Evolutionary conservation across 768 basidiomycete species (phyloP).

Genomic region (Amanita muscaria): DNA sequence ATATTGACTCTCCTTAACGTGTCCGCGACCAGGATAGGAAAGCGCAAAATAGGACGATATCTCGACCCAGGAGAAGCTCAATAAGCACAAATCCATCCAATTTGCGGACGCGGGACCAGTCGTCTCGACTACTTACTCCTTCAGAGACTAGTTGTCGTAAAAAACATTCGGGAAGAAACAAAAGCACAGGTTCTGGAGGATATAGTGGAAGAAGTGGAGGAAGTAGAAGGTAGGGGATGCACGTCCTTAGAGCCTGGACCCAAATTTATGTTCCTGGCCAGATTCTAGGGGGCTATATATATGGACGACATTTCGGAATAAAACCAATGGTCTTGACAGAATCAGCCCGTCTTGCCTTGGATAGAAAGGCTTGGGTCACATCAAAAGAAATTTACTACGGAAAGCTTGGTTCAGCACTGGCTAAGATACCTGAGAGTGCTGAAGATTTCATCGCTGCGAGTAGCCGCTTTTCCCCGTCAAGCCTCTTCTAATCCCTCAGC

Average conservation of each 20-base stretch:
- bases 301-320: slow-evolving; percentile 71
- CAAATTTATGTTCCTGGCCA: slow-evolving; percentile 9
- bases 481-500: neutral
- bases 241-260: neutral
- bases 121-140: neutral
- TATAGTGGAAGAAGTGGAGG: slow-evolving; percentile 18
- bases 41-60: slow-evolving; percentile 44
- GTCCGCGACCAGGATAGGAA: slow-evolving; percentile 66
- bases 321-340: slow-evolving; percentile 44
- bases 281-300: slow-evolving; percentile 34
- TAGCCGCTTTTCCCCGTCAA: slow-evolving; percentile 26
- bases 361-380: slow-evolving; percentile 48
- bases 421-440: too few species aligned
- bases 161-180: slow-evolving; percentile 7
- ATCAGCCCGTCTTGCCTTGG: slow-evolving; percentile 40
- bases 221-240: slow-evolving; percentile 22
- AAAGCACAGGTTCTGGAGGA: slow-evolving; percentile 16
- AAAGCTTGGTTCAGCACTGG: slow-evolving; percentile 32
- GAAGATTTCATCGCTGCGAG: too few species aligned
- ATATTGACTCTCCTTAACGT: slow-evolving; percentile 88
- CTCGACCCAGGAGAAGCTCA: slow-evolving; percentile 50
- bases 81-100: slow-evolving; percentile 47
- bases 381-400: slow-evolving; percentile 39
- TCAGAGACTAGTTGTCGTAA: neutral
- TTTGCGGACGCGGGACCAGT: slow-evolving; percentile 20